Evolutionary conservation across 345 rosid genomes (phyloP).

Genomic region (Zanthoxylum bungeanum): DNA sequence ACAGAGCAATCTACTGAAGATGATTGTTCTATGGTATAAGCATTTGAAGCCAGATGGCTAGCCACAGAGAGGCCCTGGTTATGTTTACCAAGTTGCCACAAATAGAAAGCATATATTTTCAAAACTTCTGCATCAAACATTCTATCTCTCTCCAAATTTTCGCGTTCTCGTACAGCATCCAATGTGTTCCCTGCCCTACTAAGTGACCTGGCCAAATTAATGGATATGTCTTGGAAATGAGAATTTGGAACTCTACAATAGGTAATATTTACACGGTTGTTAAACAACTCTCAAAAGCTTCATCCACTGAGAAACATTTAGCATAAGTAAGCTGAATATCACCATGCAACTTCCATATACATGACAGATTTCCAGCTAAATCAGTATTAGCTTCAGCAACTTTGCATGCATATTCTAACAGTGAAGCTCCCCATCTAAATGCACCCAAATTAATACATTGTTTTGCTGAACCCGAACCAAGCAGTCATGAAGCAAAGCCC

Average conservation of each 20-base stretch:
- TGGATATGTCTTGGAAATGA: conserved; percentile 52
- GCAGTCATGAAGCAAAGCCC: conserved; percentile 84
- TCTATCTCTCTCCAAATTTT: conserved; percentile 59
- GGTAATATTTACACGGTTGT: conserved; percentile 84
- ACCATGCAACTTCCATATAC: conserved; percentile 84
- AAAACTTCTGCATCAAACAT: conserved; percentile 64
- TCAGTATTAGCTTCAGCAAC: conserved; percentile 42
- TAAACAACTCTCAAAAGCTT: conserved; percentile 89
- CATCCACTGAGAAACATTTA: conserved; percentile 71
- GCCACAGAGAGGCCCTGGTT: conserved; percentile 60
- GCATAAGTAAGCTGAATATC: conserved; percentile 83
- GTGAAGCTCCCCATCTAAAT: no score
- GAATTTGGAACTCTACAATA: conserved; percentile 71
- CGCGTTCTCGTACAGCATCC: conserved; percentile 72
- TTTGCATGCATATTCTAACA: conserved; percentile 78
- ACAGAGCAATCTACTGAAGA: conserved; percentile 71
- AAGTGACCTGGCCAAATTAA: conserved; percentile 82
- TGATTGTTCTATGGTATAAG: conserved; percentile 53
- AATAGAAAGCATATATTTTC: conserved; percentile 76
- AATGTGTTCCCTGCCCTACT: conserved; percentile 48
- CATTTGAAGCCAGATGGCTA: conserved; percentile 50
- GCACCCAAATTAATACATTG: no score
- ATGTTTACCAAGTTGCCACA: conserved; percentile 77
- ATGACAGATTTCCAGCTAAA: conserved; percentile 60
- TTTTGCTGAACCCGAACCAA: no score